Evolutionary conservation across 768 basidiomycete species (phyloP).

Genomic region (Amanita rubescens): DNA sequence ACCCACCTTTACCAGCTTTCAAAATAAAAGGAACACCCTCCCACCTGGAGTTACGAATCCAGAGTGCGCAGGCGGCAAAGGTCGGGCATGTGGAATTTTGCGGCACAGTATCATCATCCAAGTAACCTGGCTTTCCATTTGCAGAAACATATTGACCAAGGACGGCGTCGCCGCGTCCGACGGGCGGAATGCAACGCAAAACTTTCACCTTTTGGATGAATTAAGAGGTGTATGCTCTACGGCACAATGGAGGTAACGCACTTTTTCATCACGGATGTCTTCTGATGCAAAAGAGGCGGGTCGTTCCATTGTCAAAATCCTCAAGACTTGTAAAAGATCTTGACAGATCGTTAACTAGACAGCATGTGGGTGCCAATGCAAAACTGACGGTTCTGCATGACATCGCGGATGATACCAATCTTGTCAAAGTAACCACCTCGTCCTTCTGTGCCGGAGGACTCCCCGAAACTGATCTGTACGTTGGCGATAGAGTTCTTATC

Average conservation of each 20-base stretch:
- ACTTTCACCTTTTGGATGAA: constrained; percentile 76
- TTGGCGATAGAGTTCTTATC: constrained; percentile 95
- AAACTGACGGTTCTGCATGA: constrained; percentile 93
- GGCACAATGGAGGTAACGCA: constrained; percentile 19
- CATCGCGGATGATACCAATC: constrained; percentile 97
- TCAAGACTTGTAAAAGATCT: constrained; percentile 95
- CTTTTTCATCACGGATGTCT: constrained; percentile 99
- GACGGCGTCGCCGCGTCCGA: constrained; percentile 69
- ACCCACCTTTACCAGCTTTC: constrained; percentile 92
- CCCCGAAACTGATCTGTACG: constrained; percentile 99
- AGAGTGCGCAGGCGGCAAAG: constrained; percentile 83
- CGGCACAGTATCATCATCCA: constrained; percentile 94
- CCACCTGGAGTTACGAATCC: constrained; percentile 95
- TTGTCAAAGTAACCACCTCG: constrained; percentile 99
- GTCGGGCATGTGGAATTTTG: constrained; percentile 90
- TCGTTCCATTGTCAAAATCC: constrained; percentile 94
- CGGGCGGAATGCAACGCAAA: constrained; percentile 81
- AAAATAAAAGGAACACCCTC: constrained; percentile 98
- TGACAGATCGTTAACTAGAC: neutral
- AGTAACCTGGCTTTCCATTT: constrained; percentile 96
- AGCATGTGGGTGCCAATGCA: neutral
- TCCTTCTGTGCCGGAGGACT: constrained; percentile 98
- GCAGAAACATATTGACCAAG: constrained; percentile 91
- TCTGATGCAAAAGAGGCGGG: constrained; percentile 96
- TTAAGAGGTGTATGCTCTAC: constrained; percentile 1